phyloP scores from a whole-genome alignment of 495 filamentous ascomycete genomes.

The Aspergillus panamensis region DNA sequence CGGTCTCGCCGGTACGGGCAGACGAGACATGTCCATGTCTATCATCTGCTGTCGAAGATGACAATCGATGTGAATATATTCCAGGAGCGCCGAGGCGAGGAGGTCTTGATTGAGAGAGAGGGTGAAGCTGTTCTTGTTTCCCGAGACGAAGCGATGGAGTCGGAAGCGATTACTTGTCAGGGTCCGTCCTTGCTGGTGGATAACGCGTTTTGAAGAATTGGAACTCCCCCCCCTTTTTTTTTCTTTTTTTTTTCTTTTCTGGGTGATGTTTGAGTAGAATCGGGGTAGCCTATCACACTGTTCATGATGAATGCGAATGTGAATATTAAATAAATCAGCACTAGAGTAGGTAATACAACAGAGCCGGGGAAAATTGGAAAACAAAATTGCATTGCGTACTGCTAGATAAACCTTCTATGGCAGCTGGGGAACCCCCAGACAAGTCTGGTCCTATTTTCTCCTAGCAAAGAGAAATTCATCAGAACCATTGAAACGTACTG shows the following conservation, averaged over 20 bases:
- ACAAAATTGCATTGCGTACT: conserved; percentile 15
- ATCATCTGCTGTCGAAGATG: conserved; percentile 58
- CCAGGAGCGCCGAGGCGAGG: conserved; percentile 36
- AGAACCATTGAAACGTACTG: conserved; percentile 38
- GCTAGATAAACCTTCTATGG: conserved; percentile 26
- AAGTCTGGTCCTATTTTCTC: conserved; percentile 16
- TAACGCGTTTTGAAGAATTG: conserved; percentile 17
- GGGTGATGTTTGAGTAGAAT: too few species aligned
- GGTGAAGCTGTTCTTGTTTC: conserved; percentile 19
- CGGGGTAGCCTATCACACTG: too few species aligned
- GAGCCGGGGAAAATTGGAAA: background rate
- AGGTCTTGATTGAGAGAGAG: conserved; percentile 28
- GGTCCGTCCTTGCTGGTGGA: conserved; percentile 20
- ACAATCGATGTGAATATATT: conserved; percentile 72
- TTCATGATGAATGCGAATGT: background rate
- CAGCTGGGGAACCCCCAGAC: conserved; percentile 17
- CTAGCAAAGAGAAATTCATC: conserved; percentile 18
- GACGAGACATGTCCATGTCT: conserved; percentile 61
- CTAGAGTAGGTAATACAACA: background rate
- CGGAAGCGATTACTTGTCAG: conserved; percentile 21
- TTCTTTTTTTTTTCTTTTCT: too few species aligned
- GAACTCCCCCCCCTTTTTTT: background rate
- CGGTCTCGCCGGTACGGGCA: conserved; percentile 67
- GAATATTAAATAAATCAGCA: background rate
- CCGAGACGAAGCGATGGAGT: conserved; percentile 16